A percentile compares a stretch with the other conserved stretches of the same genome.
phyloP scores from a whole-genome alignment of 176 grass and related monocot genomes.

The Thalia dealbata region DNA sequence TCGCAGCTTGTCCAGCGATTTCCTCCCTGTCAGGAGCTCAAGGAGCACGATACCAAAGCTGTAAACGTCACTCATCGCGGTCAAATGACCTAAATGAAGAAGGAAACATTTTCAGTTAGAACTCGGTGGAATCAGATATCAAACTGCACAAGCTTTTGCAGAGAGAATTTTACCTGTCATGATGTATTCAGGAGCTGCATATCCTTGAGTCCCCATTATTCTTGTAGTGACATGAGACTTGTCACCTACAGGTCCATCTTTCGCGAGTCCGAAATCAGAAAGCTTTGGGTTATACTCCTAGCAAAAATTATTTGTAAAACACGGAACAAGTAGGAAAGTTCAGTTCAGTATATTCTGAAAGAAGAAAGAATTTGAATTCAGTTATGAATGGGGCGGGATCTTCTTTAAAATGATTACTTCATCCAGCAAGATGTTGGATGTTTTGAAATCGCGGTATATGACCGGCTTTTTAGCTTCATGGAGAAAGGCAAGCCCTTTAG shows the following conservation, averaged over 20 bases:
- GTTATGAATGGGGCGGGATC: background rate
- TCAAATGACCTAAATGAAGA: slow-evolving; percentile 30
- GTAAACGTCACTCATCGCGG: slow-evolving; percentile 50
- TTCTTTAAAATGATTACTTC: slow-evolving; percentile 18
- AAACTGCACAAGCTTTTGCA: no score
- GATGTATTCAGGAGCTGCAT: slow-evolving; percentile 46
- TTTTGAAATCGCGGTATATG: slow-evolving; percentile 50
- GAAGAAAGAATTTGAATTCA: background rate
- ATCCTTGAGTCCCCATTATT: slow-evolving; percentile 46
- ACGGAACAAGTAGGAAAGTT: background rate
- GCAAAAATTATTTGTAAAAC: background rate
- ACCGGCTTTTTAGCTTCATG: slow-evolving; percentile 44
- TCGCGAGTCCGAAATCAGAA: slow-evolving; percentile 51
- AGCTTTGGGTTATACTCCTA: slow-evolving; percentile 44
- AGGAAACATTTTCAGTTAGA: background rate
- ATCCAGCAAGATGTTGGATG: slow-evolving; percentile 42
- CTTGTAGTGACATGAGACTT: slow-evolving; percentile 46
- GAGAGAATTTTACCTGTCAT: slow-evolving; percentile 26
- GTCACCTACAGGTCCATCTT: slow-evolving; percentile 40
- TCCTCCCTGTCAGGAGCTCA: slow-evolving; percentile 38
- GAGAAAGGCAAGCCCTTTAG: slow-evolving; percentile 39
- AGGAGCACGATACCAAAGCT: slow-evolving; percentile 41
- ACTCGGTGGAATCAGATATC: background rate
- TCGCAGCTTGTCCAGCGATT: slow-evolving; percentile 35
- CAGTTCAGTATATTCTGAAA: background rate